Conservation (phyloP, 2,329 filamentous ascomycete species). For the Talaromyces sp. region DNA sequence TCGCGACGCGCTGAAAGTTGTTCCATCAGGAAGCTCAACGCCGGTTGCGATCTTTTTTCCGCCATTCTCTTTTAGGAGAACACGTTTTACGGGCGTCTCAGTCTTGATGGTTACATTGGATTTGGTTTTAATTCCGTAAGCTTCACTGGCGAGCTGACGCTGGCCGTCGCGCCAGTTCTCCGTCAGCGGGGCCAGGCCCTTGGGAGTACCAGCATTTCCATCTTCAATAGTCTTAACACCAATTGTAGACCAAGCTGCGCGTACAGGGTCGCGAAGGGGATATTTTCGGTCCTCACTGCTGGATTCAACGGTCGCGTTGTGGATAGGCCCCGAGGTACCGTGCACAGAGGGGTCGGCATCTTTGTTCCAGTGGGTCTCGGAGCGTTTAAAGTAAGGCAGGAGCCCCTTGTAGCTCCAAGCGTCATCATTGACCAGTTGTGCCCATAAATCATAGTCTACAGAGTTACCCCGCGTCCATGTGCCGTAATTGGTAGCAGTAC, state of each 20-base stretch:
- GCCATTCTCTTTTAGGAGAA: slow-evolving; percentile 4
- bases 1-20: slow-evolving; percentile 23
- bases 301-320: slow-evolving; percentile 3
- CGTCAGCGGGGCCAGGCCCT: slow-evolving; percentile 32
- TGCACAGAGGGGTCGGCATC: background rate
- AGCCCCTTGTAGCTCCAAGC: slow-evolving; percentile 25
- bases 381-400: slow-evolving; percentile 23
- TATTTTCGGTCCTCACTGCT: slow-evolving; percentile 35
- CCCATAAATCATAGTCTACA: slow-evolving; percentile 27
- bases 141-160: slow-evolving; percentile 32
- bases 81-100: slow-evolving; percentile 24
- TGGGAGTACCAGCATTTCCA: slow-evolving; percentile 31
- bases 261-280: slow-evolving; percentile 40
- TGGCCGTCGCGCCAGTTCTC: slow-evolving; percentile 32
- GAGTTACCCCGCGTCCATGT: slow-evolving; percentile 22
- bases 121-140: slow-evolving; percentile 25
- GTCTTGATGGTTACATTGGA: slow-evolving; percentile 10
- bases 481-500: slow-evolving; percentile 35
- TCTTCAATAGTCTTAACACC: slow-evolving; percentile 31
- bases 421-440: slow-evolving; percentile 18
- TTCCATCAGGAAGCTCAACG: slow-evolving; percentile 29
- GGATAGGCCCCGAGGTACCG: slow-evolving; percentile 7
- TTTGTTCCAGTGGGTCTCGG: slow-evolving; percentile 8
- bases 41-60: slow-evolving; percentile 23
- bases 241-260: slow-evolving; percentile 42